phyloP scores from a whole-genome alignment of 2,329 filamentous ascomycete genomes.

The Epichloe coenophiala region DNA sequence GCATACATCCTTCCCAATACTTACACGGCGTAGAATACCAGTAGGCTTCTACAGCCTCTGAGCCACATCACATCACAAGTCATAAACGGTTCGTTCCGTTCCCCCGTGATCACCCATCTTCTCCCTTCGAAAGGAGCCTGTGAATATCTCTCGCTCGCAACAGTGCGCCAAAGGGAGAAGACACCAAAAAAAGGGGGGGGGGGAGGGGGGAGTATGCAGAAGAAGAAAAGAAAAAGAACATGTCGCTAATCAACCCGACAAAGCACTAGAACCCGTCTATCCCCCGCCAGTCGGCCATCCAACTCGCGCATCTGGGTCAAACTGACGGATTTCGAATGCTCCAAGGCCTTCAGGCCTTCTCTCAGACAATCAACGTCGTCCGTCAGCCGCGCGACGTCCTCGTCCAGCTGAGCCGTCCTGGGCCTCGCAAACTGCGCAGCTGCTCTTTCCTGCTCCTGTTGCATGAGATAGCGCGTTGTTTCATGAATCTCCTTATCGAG shows the following conservation, averaged over 20 bases:
- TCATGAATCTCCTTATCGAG: slow-evolving; percentile 3
- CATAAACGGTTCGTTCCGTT: too few relatives aligned
- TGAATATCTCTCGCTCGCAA: too few relatives aligned
- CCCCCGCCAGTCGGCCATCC: neutral
- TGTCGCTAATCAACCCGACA: neutral
- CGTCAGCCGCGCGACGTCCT: neutral
- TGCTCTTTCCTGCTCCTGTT: slow-evolving; percentile 1
- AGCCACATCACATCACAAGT: too few relatives aligned
- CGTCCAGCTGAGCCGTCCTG: slow-evolving; percentile 1
- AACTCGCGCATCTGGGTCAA: slow-evolving; percentile 1
- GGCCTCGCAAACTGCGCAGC: slow-evolving; percentile 1
- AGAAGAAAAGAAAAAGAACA: neutral
- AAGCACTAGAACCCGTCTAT: neutral
- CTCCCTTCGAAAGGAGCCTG: too few relatives aligned
- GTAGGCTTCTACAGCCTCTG: too few relatives aligned
- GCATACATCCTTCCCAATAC: too few relatives aligned
- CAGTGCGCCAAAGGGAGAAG: too few relatives aligned
- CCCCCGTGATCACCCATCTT: too few relatives aligned
- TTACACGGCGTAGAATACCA: too few relatives aligned
- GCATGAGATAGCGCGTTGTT: slow-evolving; percentile 1
- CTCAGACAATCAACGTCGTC: neutral
- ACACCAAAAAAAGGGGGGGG: too few relatives aligned
- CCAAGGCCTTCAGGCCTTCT: neutral
- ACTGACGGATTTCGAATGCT: neutral
- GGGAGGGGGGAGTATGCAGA: too few relatives aligned